Evolutionary conservation across 73 alveolate genomes (phyloP).

Genomic region (Tetrahymena borealis): DNA sequence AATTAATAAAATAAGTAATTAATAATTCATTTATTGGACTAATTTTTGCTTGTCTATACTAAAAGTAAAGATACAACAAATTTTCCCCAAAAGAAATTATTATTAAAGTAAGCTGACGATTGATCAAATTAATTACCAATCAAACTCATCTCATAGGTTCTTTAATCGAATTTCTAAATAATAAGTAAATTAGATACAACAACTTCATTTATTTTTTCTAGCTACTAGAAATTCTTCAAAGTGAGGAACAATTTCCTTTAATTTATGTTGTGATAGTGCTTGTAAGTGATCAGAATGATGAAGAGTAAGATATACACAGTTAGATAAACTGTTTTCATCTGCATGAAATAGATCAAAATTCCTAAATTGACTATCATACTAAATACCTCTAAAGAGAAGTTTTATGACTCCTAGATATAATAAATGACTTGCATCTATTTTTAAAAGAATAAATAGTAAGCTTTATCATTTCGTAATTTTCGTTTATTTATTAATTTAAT

Average conservation of each 20-base stretch:
- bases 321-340: neutral
- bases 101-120: neutral
- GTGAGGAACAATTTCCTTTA: neutral
- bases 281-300: neutral
- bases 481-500: too few relatives aligned
- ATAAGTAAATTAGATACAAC: neutral
- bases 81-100: too few relatives aligned
- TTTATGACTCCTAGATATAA: neutral
- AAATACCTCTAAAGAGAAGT: neutral
- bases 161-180: neutral
- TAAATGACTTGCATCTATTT: neutral
- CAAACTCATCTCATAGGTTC: neutral
- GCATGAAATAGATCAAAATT: neutral
- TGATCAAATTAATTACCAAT: neutral
- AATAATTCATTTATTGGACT: too few relatives aligned
- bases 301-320: neutral
- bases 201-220: neutral
- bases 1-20: neutral
- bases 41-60: too few relatives aligned
- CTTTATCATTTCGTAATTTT: too few relatives aligned
- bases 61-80: too few relatives aligned
- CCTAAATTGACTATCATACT: neutral
- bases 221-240: neutral
- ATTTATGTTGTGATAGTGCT: neutral
- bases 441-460: neutral